Base-by-base conservation (phyloP, 345 rosid species). In the Leavenworthia alabamica region DNA sequence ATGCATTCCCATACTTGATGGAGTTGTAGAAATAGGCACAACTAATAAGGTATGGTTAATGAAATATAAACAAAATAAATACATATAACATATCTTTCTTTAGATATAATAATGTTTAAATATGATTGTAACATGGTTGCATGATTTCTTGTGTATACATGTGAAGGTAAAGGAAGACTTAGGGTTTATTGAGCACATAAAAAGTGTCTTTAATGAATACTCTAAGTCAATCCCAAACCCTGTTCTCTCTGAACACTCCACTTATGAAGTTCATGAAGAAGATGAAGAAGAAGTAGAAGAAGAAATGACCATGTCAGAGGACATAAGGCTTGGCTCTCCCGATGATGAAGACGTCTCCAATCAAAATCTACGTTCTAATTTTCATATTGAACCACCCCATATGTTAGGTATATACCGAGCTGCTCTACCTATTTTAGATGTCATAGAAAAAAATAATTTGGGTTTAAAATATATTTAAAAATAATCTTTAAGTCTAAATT, bases 1-100 rank as follows among this genome's bases (percentile, higher is more conserved):
- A 8, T 90, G 99, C 76, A 83, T 90, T 68, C 97, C 99, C 26
- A 73, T 94, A 37, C 83, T 84, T 8, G 90, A 88, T 64, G 97
- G 99, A 1, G 93, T 90, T 3, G 82, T 94, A 55, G 99, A 94
- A 63, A 52, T 94, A 16, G 99, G 97, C 28, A 70, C 92, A 3
- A 83, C 87, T 1, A 85, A 80, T 6, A 88, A 78, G 96, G 96
- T 88, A 43, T 23, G 7, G 16, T 50, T 15, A 5, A 29, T 50
- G 23, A 14, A 4, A 29, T 15, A 6, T 10, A 29, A 1, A 15
- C 4, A 52, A 15, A 5, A 7, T 22, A 19, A 0, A 26, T 11
- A 53, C 28, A 28, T 19, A n/a, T 7, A 54, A 7, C 17, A 10
- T 20, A 54, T 35, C 1, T 53, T 53, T 33, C 1, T 20, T 7